Evolutionary conservation across 2,329 filamentous ascomycete species (phyloP).

Genomic region (Knufia petricola): DNA sequence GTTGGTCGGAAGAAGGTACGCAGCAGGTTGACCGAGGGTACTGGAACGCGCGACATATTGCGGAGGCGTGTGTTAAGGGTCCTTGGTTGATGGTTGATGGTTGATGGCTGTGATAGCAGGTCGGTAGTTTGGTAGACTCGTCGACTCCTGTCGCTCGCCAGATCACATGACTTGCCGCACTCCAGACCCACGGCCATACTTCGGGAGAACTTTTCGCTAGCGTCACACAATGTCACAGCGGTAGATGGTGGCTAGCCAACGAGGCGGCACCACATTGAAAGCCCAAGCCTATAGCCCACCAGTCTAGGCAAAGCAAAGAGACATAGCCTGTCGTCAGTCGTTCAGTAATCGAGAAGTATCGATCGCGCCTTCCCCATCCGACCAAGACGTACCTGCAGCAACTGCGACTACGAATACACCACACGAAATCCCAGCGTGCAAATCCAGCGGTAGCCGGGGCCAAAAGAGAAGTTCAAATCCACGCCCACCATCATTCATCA

Average conservation of each 20-base stretch:
- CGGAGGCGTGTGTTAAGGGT: neutral
- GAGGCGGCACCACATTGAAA: neutral
- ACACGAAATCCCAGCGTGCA: too few relatives aligned
- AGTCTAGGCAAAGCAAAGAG: too few relatives aligned
- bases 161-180: neutral
- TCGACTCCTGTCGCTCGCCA: neutral
- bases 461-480: too few relatives aligned
- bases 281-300: too few relatives aligned
- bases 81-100: too few relatives aligned
- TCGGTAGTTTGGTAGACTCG: neutral
- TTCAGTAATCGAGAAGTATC: too few relatives aligned
- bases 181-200: neutral
- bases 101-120: too few relatives aligned
- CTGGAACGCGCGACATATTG: constrained; percentile 11
- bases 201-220: constrained; percentile 5
- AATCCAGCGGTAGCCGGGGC: too few relatives aligned
- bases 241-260: neutral
- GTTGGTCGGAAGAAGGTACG: constrained; percentile 10
- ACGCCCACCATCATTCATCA: neutral
- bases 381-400: too few relatives aligned
- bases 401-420: too few relatives aligned
- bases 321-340: too few relatives aligned
- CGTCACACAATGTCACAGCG: neutral
- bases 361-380: too few relatives aligned
- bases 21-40: constrained; percentile 18